These are phyloP conservation scores for Eutrema yunnanense DNA, from an alignment of 345 rosid species.

Conservation along the genomic window DNA sequence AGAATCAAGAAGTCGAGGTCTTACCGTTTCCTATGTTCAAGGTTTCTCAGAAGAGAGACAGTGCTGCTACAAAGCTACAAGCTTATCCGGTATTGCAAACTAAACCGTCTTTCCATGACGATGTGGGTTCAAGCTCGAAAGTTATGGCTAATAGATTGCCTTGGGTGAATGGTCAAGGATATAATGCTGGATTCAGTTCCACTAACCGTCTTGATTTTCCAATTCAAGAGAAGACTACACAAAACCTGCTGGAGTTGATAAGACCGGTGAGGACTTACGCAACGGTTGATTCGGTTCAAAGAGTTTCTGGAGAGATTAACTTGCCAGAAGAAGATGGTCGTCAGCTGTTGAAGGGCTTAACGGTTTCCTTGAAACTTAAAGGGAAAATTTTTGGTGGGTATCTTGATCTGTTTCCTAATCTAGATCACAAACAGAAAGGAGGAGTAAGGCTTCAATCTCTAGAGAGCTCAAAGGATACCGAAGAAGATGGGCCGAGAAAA, in stretches of 20 bases:
- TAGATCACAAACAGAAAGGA: constrained; percentile 34
- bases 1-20: constrained; percentile 12
- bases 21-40: constrained; percentile 24
- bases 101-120: constrained; percentile 20
- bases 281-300: constrained; percentile 38
- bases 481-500: constrained; percentile 30
- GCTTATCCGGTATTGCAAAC: constrained; percentile 17
- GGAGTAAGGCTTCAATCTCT: constrained; percentile 49
- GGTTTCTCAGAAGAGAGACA: constrained; percentile 23
- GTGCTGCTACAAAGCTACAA: background rate
- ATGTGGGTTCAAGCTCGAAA: constrained; percentile 43
- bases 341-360: constrained; percentile 34
- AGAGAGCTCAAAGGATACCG: constrained; percentile 49
- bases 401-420: constrained; percentile 42
- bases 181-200: constrained; percentile 18
- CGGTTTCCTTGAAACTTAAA: constrained; percentile 37
- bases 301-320: constrained; percentile 28
- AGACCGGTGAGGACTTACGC: constrained; percentile 44
- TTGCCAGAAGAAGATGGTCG: constrained; percentile 35
- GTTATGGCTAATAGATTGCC: constrained; percentile 28
- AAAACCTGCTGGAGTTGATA: constrained; percentile 19
- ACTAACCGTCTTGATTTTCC: constrained; percentile 29
- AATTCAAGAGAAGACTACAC: constrained; percentile 39
- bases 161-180: constrained; percentile 21
- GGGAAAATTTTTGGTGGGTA: constrained; percentile 39